Base-by-base conservation (phyloP, 768 basidiomycete species). In the Pisolithus orientalis region DNA sequence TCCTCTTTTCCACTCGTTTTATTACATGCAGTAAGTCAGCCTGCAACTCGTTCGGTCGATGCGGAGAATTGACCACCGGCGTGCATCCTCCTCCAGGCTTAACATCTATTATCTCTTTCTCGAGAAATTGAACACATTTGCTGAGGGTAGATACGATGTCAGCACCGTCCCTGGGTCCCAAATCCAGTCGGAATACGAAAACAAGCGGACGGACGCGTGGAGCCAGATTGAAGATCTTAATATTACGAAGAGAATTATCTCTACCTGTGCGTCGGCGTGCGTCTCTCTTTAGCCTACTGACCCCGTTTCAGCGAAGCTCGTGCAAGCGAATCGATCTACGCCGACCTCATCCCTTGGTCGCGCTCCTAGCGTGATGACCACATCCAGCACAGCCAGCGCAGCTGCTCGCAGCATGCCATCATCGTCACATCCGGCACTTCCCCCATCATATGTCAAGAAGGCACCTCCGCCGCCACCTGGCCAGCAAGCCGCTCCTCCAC, bases 1-100 rank as follows among this genome's bases (percentile, higher is more conserved):
- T 59, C 96, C 96, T 1, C 75, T 98, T n/a, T 99, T 97, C 80
- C 87, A 95, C 61, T 95, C 93, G 16, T 94, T 94, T 78, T 99
- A 88, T 76, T 99, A 95, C 69, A 97, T 99, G 94, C 93, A 98
- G 92, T 94, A 63, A 64, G 93, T 83, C 28, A 16, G 16, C 16
- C 48, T 29, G 47, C 57, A 52, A 44, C 37, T 48, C 34, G 37
- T 42, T 24, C 40, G 44, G 14, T 34, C 28, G 37, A 43, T 14
- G 1, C 27, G 6, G 11, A 49, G 13, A 34, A 34, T 47, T 29
- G 28, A 47, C 34, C 47, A 54, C 51, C 38, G 17, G 43, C 25
- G 25, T 17, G 24, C 39, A 6, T 24, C 42, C 17, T 44, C 24
- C 27, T 32, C 46, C 57, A 95, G 92, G 70, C 75, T 95, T 59